Conservation (phyloP, 495 filamentous ascomycete genomes). For the Glonium stellatum region DNA sequence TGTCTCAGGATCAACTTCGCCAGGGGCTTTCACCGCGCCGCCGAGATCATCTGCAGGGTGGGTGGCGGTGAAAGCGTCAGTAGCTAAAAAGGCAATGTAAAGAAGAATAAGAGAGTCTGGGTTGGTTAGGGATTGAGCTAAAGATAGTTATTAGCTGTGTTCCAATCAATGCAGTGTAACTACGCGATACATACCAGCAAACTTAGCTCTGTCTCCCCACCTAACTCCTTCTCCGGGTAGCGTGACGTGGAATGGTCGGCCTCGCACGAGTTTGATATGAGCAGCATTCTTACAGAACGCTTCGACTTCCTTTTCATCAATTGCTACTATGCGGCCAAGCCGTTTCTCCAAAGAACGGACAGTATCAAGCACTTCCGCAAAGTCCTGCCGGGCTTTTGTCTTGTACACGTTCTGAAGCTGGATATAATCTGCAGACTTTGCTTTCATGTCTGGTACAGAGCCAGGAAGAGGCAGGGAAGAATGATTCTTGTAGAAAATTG, state of each 20-base stretch:
- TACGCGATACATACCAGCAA: conserved; percentile 19
- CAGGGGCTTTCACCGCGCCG: conserved; percentile 21
- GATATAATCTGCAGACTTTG: conserved; percentile 85
- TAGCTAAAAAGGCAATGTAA: conserved; percentile 67
- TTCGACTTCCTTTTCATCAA: conserved; percentile 74
- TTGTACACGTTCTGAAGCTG: conserved; percentile 93
- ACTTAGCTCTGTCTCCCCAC: conserved; percentile 35
- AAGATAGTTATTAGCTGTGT: not conserved
- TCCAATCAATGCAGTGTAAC: not conserved
- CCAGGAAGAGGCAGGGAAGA: conserved; percentile 75
- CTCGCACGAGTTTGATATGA: conserved; percentile 80
- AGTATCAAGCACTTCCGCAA: conserved; percentile 65
- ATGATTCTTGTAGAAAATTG: conserved; percentile 63
- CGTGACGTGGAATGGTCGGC: conserved; percentile 46
- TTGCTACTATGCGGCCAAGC: conserved; percentile 40
- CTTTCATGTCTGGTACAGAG: conserved; percentile 95
- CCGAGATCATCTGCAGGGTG: conserved; percentile 27
- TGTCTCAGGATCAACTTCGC: conserved; percentile 22
- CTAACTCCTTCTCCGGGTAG: conserved; percentile 31
- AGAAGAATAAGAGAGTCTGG: conserved; percentile 64
- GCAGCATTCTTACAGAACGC: conserved; percentile 93
- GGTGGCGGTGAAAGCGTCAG: conserved; percentile 45
- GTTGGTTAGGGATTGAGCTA: conserved; percentile 33
- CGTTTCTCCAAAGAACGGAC: conserved; percentile 56
- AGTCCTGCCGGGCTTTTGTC: conserved; percentile 71